Conservation (phyloP, 192 early-diverging fungal genomes). For the Radiomyces spectabilis region DNA sequence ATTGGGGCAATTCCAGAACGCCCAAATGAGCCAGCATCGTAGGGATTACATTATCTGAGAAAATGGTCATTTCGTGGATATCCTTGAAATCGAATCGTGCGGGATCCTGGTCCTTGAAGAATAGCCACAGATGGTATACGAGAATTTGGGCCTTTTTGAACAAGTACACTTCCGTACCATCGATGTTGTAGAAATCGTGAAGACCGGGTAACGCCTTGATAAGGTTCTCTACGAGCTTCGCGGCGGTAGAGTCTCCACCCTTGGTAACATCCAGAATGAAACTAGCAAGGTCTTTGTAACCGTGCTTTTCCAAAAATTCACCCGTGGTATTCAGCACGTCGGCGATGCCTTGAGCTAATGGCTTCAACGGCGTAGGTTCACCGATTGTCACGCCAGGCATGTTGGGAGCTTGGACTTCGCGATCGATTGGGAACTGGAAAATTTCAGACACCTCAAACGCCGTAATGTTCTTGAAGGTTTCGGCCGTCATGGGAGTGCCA, state of each 20-base stretch:
- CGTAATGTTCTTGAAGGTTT: slow-evolving; percentile 48
- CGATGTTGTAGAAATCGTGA: slow-evolving; percentile 46
- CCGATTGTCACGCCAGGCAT: slow-evolving; percentile 56
- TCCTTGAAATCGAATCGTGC: slow-evolving; percentile 59
- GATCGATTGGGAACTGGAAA: slow-evolving; percentile 68
- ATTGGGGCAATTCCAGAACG: slow-evolving; percentile 38
- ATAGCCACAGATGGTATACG: slow-evolving; percentile 51
- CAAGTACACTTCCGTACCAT: slow-evolving; percentile 53
- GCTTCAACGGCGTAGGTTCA: slow-evolving; percentile 51
- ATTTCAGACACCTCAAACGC: slow-evolving; percentile 54
- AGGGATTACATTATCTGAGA: slow-evolving; percentile 72
- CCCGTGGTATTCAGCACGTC: slow-evolving; percentile 67
- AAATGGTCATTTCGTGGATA: slow-evolving; percentile 57
- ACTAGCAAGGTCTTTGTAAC: slow-evolving; percentile 55
- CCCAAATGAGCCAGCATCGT: slow-evolving; percentile 52
- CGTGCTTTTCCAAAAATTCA: slow-evolving; percentile 44
- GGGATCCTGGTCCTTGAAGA: slow-evolving; percentile 45
- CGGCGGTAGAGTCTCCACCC: slow-evolving; percentile 31
- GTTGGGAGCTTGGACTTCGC: slow-evolving; percentile 51
- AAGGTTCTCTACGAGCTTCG: slow-evolving; percentile 50
- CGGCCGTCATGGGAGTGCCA: slow-evolving; percentile 46
- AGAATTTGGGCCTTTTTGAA: slow-evolving; percentile 77
- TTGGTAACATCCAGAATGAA: slow-evolving; percentile 64
- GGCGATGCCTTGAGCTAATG: slow-evolving; percentile 57
- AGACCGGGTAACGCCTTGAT: slow-evolving; percentile 61